These are phyloP conservation scores for Chloromonas sp. DNA, from an alignment of 163 green algal species.

Conservation along the genomic window DNA sequence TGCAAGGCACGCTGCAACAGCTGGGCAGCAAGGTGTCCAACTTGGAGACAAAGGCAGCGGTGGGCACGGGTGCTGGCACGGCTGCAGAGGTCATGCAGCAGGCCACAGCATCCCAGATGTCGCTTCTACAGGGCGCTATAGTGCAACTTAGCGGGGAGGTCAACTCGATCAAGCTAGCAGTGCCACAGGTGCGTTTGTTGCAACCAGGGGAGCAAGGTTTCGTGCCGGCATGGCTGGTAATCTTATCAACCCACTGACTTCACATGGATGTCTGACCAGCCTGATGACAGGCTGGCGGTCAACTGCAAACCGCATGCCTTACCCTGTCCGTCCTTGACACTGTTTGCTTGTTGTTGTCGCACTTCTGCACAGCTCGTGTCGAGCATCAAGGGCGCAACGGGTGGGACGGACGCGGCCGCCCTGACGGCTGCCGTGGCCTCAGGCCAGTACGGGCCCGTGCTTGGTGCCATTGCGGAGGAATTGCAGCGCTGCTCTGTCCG, in stretches of 20 bases:
- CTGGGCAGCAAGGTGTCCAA: neutral
- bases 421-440: neutral
- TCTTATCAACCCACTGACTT: too few relatives aligned
- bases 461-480: slow-evolving; percentile 3
- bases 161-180: slow-evolving; percentile 1
- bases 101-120: neutral
- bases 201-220: too few relatives aligned
- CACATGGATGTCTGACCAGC: too few relatives aligned
- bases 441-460: slow-evolving; percentile 1
- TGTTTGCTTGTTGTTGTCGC: too few relatives aligned
- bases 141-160: slow-evolving; percentile 10
- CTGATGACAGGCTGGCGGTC: too few relatives aligned
- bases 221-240: too few relatives aligned
- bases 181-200: neutral
- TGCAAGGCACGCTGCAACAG: neutral
- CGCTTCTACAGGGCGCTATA: slow-evolving; percentile 3
- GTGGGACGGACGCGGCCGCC: neutral
- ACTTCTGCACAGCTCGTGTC: neutral
- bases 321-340: too few relatives aligned
- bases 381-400: neutral
- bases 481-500: neutral
- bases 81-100: neutral
- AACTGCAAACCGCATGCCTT: too few relatives aligned
- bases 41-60: neutral
- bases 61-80: neutral